phyloP scores from a whole-genome alignment of 2,329 filamentous ascomycete species.

The Beauveria pseudobassiana region DNA sequence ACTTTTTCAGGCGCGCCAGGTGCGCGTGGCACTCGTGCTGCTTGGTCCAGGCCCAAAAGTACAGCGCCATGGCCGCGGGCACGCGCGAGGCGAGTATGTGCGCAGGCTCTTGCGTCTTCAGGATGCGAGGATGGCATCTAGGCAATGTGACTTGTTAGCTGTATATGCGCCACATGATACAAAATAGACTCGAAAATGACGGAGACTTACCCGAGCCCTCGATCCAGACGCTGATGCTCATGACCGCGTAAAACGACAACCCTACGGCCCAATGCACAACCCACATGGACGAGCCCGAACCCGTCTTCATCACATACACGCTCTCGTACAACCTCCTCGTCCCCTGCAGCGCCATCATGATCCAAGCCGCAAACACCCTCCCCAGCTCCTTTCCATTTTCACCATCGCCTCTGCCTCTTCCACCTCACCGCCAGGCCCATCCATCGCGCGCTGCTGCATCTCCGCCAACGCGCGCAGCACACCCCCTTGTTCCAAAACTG shows the following conservation, averaged over 20 bases:
- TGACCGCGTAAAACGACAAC: slow-evolving; percentile 65
- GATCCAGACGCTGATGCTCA: slow-evolving; percentile 74
- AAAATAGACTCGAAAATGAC: neutral
- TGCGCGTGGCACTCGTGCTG: slow-evolving; percentile 71
- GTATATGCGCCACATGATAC: neutral
- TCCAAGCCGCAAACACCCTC: slow-evolving; percentile 61
- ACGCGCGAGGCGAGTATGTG: slow-evolving; percentile 19
- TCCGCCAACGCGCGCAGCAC: slow-evolving; percentile 41
- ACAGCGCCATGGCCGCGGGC: slow-evolving; percentile 49
- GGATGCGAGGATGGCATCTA: slow-evolving; percentile 27
- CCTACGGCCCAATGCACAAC: slow-evolving; percentile 76
- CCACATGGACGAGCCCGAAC: slow-evolving; percentile 67
- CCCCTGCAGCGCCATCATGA: slow-evolving; percentile 69
- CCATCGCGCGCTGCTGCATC: slow-evolving; percentile 18
- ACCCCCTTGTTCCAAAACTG: slow-evolving; percentile 48
- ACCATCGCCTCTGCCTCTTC: neutral
- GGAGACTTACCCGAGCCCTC: slow-evolving; percentile 61
- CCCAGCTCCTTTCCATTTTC: slow-evolving; percentile 50
- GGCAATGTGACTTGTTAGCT: neutral
- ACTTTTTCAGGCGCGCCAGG: slow-evolving; percentile 66
- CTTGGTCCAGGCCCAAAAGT: slow-evolving; percentile 60
- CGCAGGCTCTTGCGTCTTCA: slow-evolving; percentile 19
- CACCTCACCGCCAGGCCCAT: neutral
- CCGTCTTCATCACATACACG: slow-evolving; percentile 51
- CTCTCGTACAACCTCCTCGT: slow-evolving; percentile 71